A percentile compares a stretch with the other conserved stretches of the same genome.
Conservation (phyloP, 495 filamentous ascomycete genomes). For the Sporormia fimetaria region DNA sequence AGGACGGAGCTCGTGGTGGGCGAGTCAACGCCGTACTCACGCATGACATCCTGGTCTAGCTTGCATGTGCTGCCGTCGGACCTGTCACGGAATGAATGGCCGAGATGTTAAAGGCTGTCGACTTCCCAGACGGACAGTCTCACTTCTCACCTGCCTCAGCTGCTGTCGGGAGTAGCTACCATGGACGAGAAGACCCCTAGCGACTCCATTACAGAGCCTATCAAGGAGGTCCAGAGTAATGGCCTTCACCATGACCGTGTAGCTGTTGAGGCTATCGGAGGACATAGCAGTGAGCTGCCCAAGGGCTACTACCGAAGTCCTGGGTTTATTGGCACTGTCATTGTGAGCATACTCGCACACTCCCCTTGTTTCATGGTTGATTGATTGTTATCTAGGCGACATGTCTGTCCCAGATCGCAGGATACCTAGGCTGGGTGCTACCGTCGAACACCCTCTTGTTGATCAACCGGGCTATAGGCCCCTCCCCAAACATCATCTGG, state of each 20-base stretch:
- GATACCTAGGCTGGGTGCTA: constrained; percentile 28
- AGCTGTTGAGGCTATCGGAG: constrained; percentile 14
- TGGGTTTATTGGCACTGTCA: constrained; percentile 15
- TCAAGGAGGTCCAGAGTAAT: not conserved
- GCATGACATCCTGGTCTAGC: too few species aligned
- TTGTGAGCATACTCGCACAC: constrained; percentile 5
- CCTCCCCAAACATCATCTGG: constrained; percentile 24
- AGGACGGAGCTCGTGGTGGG: too few species aligned
- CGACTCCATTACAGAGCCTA: too few species aligned
- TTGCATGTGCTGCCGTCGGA: too few species aligned
- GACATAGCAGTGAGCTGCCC: constrained; percentile 8
- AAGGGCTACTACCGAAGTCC: constrained; percentile 13
- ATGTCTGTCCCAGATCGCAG: constrained; percentile 25
- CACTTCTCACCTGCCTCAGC: too few species aligned
- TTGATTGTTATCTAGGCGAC: constrained; percentile 16
- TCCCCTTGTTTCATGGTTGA: too few species aligned
- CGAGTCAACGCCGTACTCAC: too few species aligned
- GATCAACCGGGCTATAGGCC: constrained; percentile 28
- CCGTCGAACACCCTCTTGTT: constrained; percentile 26
- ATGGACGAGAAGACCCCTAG: not conserved
- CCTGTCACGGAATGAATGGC: too few species aligned
- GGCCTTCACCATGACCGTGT: constrained; percentile 20
- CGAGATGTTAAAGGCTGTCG: too few species aligned
- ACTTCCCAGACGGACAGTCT: too few species aligned
- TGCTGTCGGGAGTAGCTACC: not conserved